Base-by-base conservation (phyloP, 371 early-diverging fungal species). In the Mortierella sp. region DNA sequence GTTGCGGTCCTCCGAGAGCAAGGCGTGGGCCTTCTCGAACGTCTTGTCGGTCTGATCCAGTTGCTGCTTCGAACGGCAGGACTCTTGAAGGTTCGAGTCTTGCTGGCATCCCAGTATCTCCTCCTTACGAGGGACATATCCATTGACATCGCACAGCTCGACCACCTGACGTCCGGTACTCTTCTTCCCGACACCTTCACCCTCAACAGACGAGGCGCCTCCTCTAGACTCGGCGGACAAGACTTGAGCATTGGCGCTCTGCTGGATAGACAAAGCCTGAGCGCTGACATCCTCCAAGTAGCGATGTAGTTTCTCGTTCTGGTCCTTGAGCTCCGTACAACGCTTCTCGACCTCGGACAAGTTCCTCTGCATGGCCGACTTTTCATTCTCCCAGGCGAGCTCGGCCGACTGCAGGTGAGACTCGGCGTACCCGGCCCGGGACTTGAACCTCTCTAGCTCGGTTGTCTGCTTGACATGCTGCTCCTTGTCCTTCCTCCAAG, bases 241-340 rank as follows among this genome's bases (percentile, higher is more conserved):
- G 64, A 64, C 50, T 10, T 76, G 81, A 14, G 81, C 74, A 19
- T 76, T 76, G 64, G 66, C 31, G 39, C 77, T 76, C 41, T 81
- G 79, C 74, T 45, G 86, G 79, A 75, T 86, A 65, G 63, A 68
- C 73, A 67, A 65, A 22, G 77, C 88, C 58, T 86, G 86, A 26
- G 86, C 86, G 40, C 88, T 89, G 31, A 93, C 85, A 39, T 89
- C 85, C 76, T 94, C 93, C 73, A 94, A 88, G 66, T 94, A 92
- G 41, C 89, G 83, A 71, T 92, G 90, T 14, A 93, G 85, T 58
- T 92, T 85, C 45, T 89, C 85, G 86, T 94, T 94, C 76, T 94
- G 94, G 9, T 86, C 85, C 50, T 77, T 79, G 64, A 92, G 79
- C 65, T 91, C 93, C 0, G 79, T 61, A 26, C 87, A 85, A 66